These are phyloP conservation scores for Pyrenopolyporus hunteri DNA, from an alignment of 495 filamentous ascomycete genomes.

Conservation along the genomic window DNA sequence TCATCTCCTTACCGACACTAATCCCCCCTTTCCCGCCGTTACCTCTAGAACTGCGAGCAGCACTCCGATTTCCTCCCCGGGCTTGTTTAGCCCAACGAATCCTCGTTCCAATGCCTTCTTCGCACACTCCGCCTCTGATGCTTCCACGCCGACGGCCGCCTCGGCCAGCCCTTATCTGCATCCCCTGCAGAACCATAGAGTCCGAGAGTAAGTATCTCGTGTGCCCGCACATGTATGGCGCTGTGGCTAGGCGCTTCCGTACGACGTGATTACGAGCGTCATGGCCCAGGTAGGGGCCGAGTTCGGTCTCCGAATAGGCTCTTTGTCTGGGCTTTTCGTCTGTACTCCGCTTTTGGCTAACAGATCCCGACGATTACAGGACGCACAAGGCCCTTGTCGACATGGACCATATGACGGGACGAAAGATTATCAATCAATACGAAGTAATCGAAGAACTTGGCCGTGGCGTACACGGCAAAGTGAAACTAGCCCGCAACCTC, in stretches of 20 bases:
- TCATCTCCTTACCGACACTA: slow-evolving; percentile 46
- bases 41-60: slow-evolving; percentile 62
- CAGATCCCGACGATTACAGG: slow-evolving; percentile 43
- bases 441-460: slow-evolving; percentile 96
- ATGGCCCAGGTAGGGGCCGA: neutral
- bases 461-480: slow-evolving; percentile 94
- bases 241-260: neutral
- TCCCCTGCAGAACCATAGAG: slow-evolving; percentile 67
- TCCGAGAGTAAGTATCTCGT: slow-evolving; percentile 58
- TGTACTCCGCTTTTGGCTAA: slow-evolving; percentile 13
- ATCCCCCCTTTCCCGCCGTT: slow-evolving; percentile 39
- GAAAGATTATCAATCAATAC: slow-evolving; percentile 96
- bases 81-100: slow-evolving; percentile 64
- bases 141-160: slow-evolving; percentile 51
- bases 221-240: neutral
- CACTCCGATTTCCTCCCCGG: slow-evolving; percentile 71
- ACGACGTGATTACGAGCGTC: neutral
- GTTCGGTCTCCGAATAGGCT: neutral
- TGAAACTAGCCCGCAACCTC: slow-evolving; percentile 86
- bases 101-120: slow-evolving; percentile 47
- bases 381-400: slow-evolving; percentile 91
- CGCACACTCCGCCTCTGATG: slow-evolving; percentile 51
- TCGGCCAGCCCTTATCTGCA: slow-evolving; percentile 66
- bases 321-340: slow-evolving; percentile 1
- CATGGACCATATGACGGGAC: slow-evolving; percentile 81